Base-by-base conservation (phyloP, 2,329 filamentous ascomycete species). In the Ambrosiella xylebori region DNA sequence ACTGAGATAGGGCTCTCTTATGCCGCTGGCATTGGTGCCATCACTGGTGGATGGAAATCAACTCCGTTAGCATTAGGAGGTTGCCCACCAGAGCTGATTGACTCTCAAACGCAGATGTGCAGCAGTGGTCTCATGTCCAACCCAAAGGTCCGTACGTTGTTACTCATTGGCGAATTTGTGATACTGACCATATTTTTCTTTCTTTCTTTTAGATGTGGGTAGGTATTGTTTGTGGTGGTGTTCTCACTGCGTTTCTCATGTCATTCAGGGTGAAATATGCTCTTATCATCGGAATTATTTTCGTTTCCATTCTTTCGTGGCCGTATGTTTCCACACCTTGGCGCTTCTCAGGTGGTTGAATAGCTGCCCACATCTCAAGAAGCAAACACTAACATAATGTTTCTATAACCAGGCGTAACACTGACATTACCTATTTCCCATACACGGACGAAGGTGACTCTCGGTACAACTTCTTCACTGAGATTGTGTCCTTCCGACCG, bases 161-260 rank as follows among this genome's bases (percentile, higher is more conserved):
- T 55, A 58, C n/a, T 62, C 58, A 6, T 1, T 15, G 41, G 8
- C 4, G 27, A 11, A 12, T 15, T 13, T 27, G 2, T 50, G 27
- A 6, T 36, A 41, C 19, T 13, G 19, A 35, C 19, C 35, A 37
- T 39, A 19, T 11, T 38, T 17, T 19, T 17, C 17, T 49, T 59
- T 57, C 50, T 56, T 35, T 58, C n/a, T n/a, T 44, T 36, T 61
- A 82, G 80, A 73, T 94, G 76, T 95, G 89, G 89, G 79, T 94
- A 57, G 89, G 86, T 9, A 84, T 95, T 62, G 83, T 88, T 66
- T 81, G 84, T 57, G 87, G 89, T 12, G 87, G 88, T 39, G 74
- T 95, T 51, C 69, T 94, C 41, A 91, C 88, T 0, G 81, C 85
- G 4, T 78, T 91, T 63, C 79, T 95, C 69, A 88, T 88, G 85